Conservation (phyloP, 257 asterid species). For the Forsythia suspensa region DNA sequence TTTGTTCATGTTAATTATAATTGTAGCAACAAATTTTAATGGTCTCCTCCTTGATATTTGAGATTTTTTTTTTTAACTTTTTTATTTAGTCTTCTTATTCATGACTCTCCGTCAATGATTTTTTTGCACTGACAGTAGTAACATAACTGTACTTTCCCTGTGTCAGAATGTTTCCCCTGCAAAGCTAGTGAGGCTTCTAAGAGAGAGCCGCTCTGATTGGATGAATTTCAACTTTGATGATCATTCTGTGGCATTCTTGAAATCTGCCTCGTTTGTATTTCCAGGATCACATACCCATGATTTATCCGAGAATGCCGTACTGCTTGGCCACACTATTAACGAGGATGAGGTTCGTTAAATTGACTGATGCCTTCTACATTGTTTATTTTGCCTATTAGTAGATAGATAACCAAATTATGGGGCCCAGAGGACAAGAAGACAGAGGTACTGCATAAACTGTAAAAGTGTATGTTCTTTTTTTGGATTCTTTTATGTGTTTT, state of each 20-base stretch:
- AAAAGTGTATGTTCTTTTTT: too few relatives aligned
- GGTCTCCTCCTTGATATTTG: not conserved
- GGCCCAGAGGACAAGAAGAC: too few relatives aligned
- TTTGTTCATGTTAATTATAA: too few relatives aligned
- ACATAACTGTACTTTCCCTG: not conserved
- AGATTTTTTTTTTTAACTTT: not conserved
- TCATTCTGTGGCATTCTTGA: slow-evolving; percentile 30
- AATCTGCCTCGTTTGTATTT: slow-evolving; percentile 27
- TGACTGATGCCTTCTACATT: not conserved
- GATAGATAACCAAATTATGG: not conserved
- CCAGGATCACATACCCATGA: slow-evolving; percentile 31
- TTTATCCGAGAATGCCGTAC: slow-evolving; percentile 19
- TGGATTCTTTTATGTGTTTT: not conserved
- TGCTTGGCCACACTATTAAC: slow-evolving; percentile 36
- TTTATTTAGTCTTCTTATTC: not conserved
- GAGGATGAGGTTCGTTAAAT: slow-evolving; percentile 42
- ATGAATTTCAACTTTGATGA: slow-evolving; percentile 39
- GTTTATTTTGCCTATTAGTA: not conserved
- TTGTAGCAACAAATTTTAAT: too few relatives aligned
- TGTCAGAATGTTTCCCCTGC: slow-evolving; percentile 45
- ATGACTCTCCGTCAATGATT: not conserved
- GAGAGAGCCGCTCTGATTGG: slow-evolving; percentile 44
- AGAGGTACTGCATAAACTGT: too few relatives aligned
- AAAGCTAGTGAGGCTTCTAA: slow-evolving; percentile 39
- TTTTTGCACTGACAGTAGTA: slow-evolving; percentile 1